Base-by-base conservation (phyloP, 768 basidiomycete species). In the Ramaria rubella region DNA sequence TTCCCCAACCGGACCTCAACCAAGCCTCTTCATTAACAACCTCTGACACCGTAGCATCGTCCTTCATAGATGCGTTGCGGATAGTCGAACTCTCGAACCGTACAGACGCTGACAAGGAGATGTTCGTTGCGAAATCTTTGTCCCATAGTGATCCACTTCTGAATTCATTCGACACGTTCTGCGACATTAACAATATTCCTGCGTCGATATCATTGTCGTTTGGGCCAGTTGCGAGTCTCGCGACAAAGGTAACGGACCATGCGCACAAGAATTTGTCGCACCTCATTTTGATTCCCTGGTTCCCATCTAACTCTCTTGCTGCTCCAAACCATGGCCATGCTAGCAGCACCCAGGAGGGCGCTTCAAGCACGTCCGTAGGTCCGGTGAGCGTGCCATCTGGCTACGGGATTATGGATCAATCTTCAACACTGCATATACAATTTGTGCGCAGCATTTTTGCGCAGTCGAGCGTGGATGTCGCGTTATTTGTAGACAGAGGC, bases 241-340 rank as follows among this genome's bases (percentile, higher is more conserved):
- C 73, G 0, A 69, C 75, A 19, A 83, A 77, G 50, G 87, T 95
- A 2, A 74, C 75, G 0, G 84, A 87, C 33, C 82, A 87, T 60
- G 90, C 89, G 2, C 67, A 68, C 42, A 71, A 76, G 31, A 75
- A 74, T 12, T 77, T 68, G 0, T 80, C 86, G 0, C 86, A 95
- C 59, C 75, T 96, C 68, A 78, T 97, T 43, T 69, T 97, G 44
- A 61, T 97, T 0, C 91, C 93, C 0, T 98, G 94, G 94, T 60
- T 83, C 7, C 79, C 79, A 1, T 75, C 79, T 0, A 62, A 66
- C 14, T 42, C 63, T 30, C 59, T 64, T 5, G 30, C 60, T n/a
- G 5, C 21, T n/a, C 17, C 55, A 44, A 55, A 51, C 24, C 54
- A 17, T 42, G 60, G 42, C 65, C 44, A 49, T n/a, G 23, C 34